Evolutionary conservation across 768 basidiomycete species (phyloP).

Genomic region (Termitomyces sp.): DNA sequence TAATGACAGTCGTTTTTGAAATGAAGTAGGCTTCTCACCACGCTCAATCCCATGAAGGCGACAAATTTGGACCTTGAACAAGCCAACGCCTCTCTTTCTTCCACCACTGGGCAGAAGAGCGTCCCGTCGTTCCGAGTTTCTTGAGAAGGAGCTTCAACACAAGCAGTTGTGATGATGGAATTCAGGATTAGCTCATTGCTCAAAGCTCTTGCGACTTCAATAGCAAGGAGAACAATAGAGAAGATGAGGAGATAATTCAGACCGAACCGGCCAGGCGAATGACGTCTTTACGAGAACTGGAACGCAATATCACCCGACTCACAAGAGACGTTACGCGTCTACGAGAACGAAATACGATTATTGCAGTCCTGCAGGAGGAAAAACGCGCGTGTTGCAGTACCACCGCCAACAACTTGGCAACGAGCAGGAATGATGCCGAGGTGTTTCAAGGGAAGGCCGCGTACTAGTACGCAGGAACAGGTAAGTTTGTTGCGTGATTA

Average conservation of each 20-base stretch:
- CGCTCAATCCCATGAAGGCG: conserved; percentile 47
- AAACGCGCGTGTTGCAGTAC: no score
- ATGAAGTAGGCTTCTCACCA: conserved; percentile 43
- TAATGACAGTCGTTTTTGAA: conserved; percentile 41
- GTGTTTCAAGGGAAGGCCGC: no score
- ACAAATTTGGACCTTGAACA: conserved; percentile 61
- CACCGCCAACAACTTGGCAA: no score
- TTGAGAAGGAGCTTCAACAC: conserved; percentile 47
- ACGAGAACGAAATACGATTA: conserved; percentile 48
- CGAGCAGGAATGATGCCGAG: no score
- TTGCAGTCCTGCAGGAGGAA: conserved; percentile 73
- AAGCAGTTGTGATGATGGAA: conserved; percentile 29
- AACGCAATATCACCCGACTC: conserved; percentile 52
- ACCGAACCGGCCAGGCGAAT: conserved; percentile 68
- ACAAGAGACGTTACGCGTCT: conserved; percentile 47
- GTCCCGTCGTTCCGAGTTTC: conserved; percentile 37
- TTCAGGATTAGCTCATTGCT: not conserved
- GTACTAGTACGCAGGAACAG: no score
- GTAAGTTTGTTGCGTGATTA: no score
- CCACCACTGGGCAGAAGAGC: conserved; percentile 45
- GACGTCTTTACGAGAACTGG: conserved; percentile 51
- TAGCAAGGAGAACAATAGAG: conserved; percentile 31
- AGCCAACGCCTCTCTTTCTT: conserved; percentile 41
- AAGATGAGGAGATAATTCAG: conserved; percentile 57
- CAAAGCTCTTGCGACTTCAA: conserved; percentile 5